Percentiles rank a stretch among this genome's conserved stretches.
phyloP scores from a whole-genome alignment of 208 protist genomes.

The Trypanosomatidae sp. region DNA sequence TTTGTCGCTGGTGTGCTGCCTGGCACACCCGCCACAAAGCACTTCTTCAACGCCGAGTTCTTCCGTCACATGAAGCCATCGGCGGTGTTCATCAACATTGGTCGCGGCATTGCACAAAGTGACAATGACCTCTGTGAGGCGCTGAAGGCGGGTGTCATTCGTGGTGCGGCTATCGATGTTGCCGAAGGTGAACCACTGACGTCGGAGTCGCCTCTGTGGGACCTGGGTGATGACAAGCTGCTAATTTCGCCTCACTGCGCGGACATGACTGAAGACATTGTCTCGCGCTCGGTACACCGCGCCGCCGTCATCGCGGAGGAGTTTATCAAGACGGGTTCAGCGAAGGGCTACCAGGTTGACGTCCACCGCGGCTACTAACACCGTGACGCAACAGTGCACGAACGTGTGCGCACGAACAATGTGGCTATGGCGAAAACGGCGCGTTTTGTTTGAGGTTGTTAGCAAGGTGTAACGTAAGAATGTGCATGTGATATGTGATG shows the following conservation, averaged over 20 bases:
- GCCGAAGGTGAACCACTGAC: conserved; percentile 69
- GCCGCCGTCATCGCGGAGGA: conserved; percentile 15
- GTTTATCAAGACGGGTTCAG: conserved; percentile 3
- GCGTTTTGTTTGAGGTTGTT: too few species aligned
- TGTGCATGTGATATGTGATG: too few species aligned
- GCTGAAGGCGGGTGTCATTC: conserved; percentile 39
- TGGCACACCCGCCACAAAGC: conserved; percentile 30
- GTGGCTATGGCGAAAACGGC: too few species aligned
- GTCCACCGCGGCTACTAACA: not conserved
- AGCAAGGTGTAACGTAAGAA: too few species aligned
- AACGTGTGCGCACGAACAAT: too few species aligned
- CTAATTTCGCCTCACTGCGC: conserved; percentile 54
- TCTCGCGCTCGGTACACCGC: conserved; percentile 5
- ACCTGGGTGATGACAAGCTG: conserved; percentile 42
- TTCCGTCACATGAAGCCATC: conserved; percentile 72
- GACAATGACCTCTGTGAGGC: conserved; percentile 55
- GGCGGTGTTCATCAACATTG: conserved; percentile 81
- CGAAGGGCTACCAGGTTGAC: conserved; percentile 3
- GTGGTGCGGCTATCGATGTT: conserved; percentile 67
- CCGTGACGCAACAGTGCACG: too few species aligned
- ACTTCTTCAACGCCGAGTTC: conserved; percentile 66
- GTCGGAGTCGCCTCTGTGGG: conserved; percentile 44
- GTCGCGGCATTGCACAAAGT: conserved; percentile 49
- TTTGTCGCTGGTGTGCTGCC: conserved; percentile 81
- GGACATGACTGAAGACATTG: conserved; percentile 19